Evolutionary conservation across 345 rosid species (phyloP), one percentile per base, ranked within the genome.

Genomic region (Heritiera littoralis): DNA sequence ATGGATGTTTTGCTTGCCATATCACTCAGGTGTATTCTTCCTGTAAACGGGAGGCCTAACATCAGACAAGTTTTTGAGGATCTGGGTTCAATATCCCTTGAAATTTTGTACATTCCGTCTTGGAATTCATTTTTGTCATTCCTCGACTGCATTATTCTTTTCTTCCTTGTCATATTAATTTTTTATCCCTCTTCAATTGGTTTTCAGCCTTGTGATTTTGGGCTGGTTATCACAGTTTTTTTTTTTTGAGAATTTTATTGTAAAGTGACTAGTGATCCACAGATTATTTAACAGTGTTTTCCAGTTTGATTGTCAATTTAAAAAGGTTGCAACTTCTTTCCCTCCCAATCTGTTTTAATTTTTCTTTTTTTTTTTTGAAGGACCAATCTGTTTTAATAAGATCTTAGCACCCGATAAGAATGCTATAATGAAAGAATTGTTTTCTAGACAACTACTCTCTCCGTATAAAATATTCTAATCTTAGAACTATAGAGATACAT

Each of bases 41-140:
- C 94, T 80, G 90, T 91, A 80, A 87, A 90, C 82, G 95, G 91
- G 87, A 88, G 98, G 88, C 98, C 98, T 87, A 92, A 90, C 91
- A 90, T 93, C 85, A 90, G 95, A 89, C 95, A 89, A 84, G 91
- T 95, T 58, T 86, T 84, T 65, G 97, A 91, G 41, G 90, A 87
- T 81, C 88, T 93, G 18, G 78, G 75, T 81, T 86, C 95, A 66
- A 85, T 94, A 80, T 89, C 98, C 68, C 83, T 79, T 94, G 94
- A 87, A 84, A 70, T 86, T 85, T 86, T 90, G 92, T 90, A 86
- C 75, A 88, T 86, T 87, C 56, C 45, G 88, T 89, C 91, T 81
- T 82, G 88, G 91, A 83, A 84, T 83, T 88, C 58, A 74, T 65
- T 81, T 83, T 82, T 79, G 45, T 76, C 79, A 70, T 79, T 87